Conservation (phyloP, 495 filamentous ascomycete species). For the Aspergillus leporis region DNA sequence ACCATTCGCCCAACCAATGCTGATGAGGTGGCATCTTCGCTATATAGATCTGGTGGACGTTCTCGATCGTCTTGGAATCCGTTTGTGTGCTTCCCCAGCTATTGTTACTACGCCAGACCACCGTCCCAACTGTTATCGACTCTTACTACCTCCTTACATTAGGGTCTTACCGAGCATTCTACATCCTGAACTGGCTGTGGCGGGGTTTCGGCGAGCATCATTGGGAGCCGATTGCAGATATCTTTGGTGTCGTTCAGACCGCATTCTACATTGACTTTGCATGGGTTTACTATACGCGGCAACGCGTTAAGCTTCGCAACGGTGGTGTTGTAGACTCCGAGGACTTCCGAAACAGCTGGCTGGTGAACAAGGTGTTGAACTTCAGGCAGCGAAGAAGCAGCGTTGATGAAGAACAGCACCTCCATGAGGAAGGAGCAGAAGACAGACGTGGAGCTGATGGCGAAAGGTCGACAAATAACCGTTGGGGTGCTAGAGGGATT, state of each 20-base stretch:
- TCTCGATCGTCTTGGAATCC: constrained; percentile 88
- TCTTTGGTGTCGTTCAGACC: constrained; percentile 90
- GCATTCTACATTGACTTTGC: constrained; percentile 91
- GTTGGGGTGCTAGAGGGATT: constrained; percentile 77
- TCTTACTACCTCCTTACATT: constrained; percentile 89
- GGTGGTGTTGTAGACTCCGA: constrained; percentile 93
- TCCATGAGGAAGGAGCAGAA: constrained; percentile 40
- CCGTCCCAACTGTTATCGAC: constrained; percentile 92
- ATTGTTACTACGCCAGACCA: constrained; percentile 87
- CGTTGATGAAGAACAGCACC: constrained; percentile 39
- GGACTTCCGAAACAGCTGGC: constrained; percentile 79
- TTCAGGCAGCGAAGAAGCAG: constrained; percentile 33
- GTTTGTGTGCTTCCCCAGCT: constrained; percentile 90
- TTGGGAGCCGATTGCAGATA: constrained; percentile 69
- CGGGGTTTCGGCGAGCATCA: constrained; percentile 60
- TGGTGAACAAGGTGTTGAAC: constrained; percentile 54
- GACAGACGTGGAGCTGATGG: constrained; percentile 24
- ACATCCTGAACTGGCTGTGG: constrained; percentile 89
- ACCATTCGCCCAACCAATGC: background rate
- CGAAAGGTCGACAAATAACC: constrained; percentile 41
- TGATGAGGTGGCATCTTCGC: constrained; percentile 11
- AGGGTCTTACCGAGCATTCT: constrained; percentile 86
- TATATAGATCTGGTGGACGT: constrained; percentile 70
- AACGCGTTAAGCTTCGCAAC: constrained; percentile 89
- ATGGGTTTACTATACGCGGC: constrained; percentile 93